Evolutionary conservation across 768 basidiomycete genomes (phyloP), one percentile per base, ranked within the genome.

Genomic region (Termitomyces sp.): DNA sequence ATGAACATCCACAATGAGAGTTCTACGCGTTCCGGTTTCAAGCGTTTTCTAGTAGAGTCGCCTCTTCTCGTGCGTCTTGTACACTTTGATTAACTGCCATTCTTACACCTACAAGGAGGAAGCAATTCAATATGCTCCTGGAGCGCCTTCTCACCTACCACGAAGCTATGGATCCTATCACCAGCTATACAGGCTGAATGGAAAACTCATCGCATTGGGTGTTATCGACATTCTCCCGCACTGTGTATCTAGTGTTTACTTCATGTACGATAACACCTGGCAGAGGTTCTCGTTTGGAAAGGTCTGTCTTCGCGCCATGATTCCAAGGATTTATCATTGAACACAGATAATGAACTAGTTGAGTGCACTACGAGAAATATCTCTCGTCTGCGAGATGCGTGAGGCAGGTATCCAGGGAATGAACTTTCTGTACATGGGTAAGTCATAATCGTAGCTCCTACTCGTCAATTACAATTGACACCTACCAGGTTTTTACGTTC

Each of bases 151-250:
- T 3, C 79, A 87, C 64, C 77, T 96, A 10, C 94, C 94, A 0
- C 66, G 59, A n/a, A 72, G 81, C 16, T 98, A 93, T 70, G 96
- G 96, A n/a, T 88, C 92, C 24, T 92, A 93, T 70, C 96, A 98
- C 66, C 93, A 94, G 63, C 72, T 93, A 45, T 97, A 96, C 67
- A 80, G 83, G 59, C 69, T 98, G 26, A 89, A 98, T 64, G 90
- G 85, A 3, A 70, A 85, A 66, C 77, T 98, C 11, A 80, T 97
- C 52, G 97, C 92, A 0, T 76, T 98, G 67, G 87, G 84, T 5
- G 91, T 98, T 30, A 75, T 98, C 55, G 97, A 98, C 69, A 87
- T 99, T 55, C 76, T 99, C 28, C 95, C 94, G 0, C 70, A 71
- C 35, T 94, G 95, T 60, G 87, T 98, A 3, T 92, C 88, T 4